These are phyloP conservation scores for Xanthoconium stramineum DNA, from an alignment of 768 basidiomycete genomes.

Conservation along the genomic window DNA sequence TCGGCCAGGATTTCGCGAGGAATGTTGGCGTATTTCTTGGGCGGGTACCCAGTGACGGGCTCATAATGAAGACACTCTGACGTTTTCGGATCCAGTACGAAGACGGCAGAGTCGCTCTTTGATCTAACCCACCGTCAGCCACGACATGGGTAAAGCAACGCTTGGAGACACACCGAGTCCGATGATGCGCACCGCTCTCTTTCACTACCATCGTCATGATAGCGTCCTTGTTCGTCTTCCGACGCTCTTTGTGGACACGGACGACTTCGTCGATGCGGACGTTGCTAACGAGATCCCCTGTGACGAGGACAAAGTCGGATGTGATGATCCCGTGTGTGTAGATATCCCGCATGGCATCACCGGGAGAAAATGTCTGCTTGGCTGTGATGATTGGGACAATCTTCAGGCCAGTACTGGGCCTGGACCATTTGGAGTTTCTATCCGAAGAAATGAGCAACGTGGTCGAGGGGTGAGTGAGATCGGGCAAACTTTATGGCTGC, in stretches of 20 bases:
- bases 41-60: slow-evolving; percentile 67
- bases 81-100: slow-evolving; percentile 72
- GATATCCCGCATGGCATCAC: slow-evolving; percentile 91
- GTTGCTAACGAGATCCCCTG: slow-evolving; percentile 91
- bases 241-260: slow-evolving; percentile 80
- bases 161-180: slow-evolving; percentile 57
- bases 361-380: slow-evolving; percentile 83
- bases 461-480: slow-evolving; percentile 11
- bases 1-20: slow-evolving; percentile 73
- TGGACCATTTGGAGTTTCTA: slow-evolving; percentile 85
- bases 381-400: slow-evolving; percentile 84
- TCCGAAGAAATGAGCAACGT: slow-evolving; percentile 7
- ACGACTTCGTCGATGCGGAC: slow-evolving; percentile 89
- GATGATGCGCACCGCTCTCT: slow-evolving; percentile 66
- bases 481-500: slow-evolving; percentile 70
- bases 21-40: slow-evolving; percentile 55
- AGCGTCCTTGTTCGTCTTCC: slow-evolving; percentile 85
- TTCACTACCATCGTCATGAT: slow-evolving; percentile 97
- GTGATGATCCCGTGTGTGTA: slow-evolving; percentile 90
- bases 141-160: neutral
- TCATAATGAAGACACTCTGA: slow-evolving; percentile 86
- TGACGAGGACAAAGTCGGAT: slow-evolving; percentile 87
- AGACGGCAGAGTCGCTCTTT: slow-evolving; percentile 70
- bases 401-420: slow-evolving; percentile 72
- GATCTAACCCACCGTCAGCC: slow-evolving; percentile 43